Percentiles rank a stretch among this genome's conserved stretches.
Evolutionary conservation across 768 basidiomycete species (phyloP).

Genomic region (Rhodocollybia butyracea): DNA sequence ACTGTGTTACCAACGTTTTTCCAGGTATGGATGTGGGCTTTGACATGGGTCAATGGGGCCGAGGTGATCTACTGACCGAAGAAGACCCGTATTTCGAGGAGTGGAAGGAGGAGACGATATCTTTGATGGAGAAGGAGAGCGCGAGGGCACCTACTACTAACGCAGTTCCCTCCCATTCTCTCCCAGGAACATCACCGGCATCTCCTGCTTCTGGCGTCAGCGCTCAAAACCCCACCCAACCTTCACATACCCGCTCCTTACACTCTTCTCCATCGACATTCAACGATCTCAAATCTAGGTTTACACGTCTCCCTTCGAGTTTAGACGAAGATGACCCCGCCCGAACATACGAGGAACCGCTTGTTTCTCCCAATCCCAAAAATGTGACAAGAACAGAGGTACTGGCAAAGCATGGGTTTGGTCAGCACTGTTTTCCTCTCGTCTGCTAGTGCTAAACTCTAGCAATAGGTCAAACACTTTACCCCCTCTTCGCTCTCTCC

Average conservation of each 20-base stretch:
- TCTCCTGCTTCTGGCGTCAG: slow-evolving; percentile 44
- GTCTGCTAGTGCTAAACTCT: slow-evolving; percentile 16
- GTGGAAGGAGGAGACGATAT: slow-evolving; percentile 1
- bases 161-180: slow-evolving; percentile 19
- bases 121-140: not conserved
- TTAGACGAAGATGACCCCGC: too few species aligned
- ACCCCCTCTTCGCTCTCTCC: slow-evolving; percentile 75
- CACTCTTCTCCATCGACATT: not conserved
- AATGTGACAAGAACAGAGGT: not conserved
- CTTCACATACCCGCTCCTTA: not conserved
- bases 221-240: slow-evolving; percentile 4
- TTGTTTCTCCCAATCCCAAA: not conserved
- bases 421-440: not conserved
- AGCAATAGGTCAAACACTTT: slow-evolving; percentile 52
- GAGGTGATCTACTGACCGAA: slow-evolving; percentile 4
- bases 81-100: slow-evolving; percentile 5
- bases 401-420: not conserved
- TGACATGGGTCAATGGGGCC: not conserved
- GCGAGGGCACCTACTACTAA: slow-evolving; percentile 10
- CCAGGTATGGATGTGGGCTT: not conserved
- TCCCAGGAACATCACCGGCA: slow-evolving; percentile 29
- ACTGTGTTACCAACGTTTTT: too few species aligned
- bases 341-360: not conserved
- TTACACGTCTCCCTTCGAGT: not conserved
- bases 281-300: not conserved